phyloP scores from a whole-genome alignment of 75 land plant genomes.

The Cunninghamia lanceolata region DNA sequence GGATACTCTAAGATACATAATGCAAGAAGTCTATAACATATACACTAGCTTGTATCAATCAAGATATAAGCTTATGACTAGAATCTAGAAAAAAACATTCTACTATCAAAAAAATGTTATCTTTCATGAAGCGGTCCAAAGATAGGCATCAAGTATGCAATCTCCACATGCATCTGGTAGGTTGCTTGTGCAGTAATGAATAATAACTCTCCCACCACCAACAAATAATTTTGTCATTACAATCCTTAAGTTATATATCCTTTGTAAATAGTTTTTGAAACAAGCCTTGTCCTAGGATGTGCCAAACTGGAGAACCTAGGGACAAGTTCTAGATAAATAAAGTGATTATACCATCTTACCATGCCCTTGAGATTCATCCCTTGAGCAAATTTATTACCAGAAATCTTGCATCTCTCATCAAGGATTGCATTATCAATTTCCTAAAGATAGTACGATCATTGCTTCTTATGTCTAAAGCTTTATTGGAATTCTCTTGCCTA shows the following conservation, averaged over 20 bases:
- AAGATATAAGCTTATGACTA: not conserved
- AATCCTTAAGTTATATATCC: not conserved
- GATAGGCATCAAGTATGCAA: not conserved
- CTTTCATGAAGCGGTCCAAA: not conserved
- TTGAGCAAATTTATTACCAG: not conserved
- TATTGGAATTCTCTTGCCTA: not conserved
- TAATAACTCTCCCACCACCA: not conserved
- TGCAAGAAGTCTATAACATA: not conserved
- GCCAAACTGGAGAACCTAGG: not conserved
- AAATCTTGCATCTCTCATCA: not conserved
- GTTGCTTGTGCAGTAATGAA: not conserved
- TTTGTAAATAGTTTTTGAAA: constrained; percentile 3
- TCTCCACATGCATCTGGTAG: not conserved
- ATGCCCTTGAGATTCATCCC: not conserved
- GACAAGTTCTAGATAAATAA: not conserved
- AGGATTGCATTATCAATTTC: not conserved
- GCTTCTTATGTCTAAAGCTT: not conserved
- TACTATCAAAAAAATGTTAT: not conserved
- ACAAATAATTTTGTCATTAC: not conserved
- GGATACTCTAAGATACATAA: not conserved
- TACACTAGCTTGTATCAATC: not conserved
- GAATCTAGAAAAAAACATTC: not conserved
- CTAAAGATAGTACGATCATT: not conserved
- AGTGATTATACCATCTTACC: not conserved
- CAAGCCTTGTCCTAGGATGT: not conserved